These are phyloP conservation scores for Eucalyptus curtisii DNA, from an alignment of 345 rosid species.

Conservation along the genomic window DNA sequence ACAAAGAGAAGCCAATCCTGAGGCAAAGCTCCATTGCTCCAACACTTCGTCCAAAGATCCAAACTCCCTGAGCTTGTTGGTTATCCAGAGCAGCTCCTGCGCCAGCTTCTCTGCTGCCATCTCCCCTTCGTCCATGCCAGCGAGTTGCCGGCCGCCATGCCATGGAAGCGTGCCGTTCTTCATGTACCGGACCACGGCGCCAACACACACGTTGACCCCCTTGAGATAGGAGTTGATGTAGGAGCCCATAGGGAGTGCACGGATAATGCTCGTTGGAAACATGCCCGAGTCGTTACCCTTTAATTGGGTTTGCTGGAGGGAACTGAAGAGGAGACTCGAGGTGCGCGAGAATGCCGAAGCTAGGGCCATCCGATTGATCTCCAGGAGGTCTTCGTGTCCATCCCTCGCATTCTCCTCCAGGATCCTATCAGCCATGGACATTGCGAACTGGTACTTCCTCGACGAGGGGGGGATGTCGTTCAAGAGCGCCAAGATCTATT, in stretches of 20 bases:
- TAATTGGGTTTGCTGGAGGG: conserved; percentile 14
- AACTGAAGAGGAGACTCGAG: conserved; percentile 27
- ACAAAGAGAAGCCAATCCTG: conserved; percentile 47
- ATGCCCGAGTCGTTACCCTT: neutral
- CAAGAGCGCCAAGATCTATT: conserved; percentile 35
- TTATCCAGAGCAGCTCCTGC: conserved; percentile 54
- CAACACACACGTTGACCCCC: conserved; percentile 27
- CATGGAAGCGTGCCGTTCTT: conserved; percentile 2
- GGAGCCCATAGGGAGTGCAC: conserved; percentile 42
- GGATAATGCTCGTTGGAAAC: conserved; percentile 28
- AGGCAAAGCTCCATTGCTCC: conserved; percentile 60
- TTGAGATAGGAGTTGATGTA: conserved; percentile 31
- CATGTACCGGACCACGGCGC: conserved; percentile 16
- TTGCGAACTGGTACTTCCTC: conserved; percentile 58
- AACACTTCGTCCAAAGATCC: conserved; percentile 51
- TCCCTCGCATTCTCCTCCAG: conserved; percentile 57
- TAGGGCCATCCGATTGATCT: conserved; percentile 45
- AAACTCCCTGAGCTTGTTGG: conserved; percentile 39
- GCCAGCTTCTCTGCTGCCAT: conserved; percentile 63
- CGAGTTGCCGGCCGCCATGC: conserved; percentile 1
- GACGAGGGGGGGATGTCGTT: conserved; percentile 63
- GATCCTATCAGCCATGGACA: conserved; percentile 71
- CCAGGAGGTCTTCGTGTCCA: conserved; percentile 28
- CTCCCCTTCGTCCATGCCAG: conserved; percentile 12
- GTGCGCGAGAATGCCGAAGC: conserved; percentile 51